Evolutionary conservation across 192 early-diverging fungal species (phyloP), one percentile per base, ranked within the genome.

Genomic region (Coemansia javaensis): DNA sequence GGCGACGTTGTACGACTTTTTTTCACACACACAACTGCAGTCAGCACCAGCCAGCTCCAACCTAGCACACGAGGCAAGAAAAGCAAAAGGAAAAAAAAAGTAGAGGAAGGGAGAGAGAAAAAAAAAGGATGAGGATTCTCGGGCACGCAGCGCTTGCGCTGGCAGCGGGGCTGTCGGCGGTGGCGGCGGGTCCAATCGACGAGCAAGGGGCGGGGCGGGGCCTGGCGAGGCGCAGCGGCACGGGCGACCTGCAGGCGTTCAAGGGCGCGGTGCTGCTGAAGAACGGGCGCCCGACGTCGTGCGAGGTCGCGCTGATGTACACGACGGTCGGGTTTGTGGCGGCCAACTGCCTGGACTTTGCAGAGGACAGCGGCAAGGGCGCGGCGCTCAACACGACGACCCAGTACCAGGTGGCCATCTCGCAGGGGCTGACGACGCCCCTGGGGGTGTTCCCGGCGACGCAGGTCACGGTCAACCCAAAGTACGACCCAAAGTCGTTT

Each of bases 161-260:
- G 60, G 59, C 67, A 63, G 67, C 67, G 21, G 67, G 67, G 7
- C 56, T 71, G 60, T 71, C 67, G 50, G 35, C 31, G 4, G 53
- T 41, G 0, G 7, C 49, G n/a, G 66, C 58, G 8, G 32, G 47
- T 37, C n/a, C 53, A 7, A n/a, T 31, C n/a, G 43, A 9, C 22
- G 28, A 47, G 28, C 13, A 16, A 4, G 17, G 23, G 23, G 14
- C 16, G 23, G n/a, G n/a, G n/a, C 45, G 37, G 4, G 45, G 25
- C 5, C 37, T 53, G n/a, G 50, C 52, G 23, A 47, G 46, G 30
- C 44, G 64, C 20, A 50, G 44, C 32, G 51, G 45, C 20, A 71
- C 60, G 4, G 42, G 30, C 14, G 60, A 63, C 34, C 23, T 71
- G 40, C 32, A 55, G 10, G 51, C 24, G 15, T 71, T 71, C 50